Evolutionary conservation across 2,329 filamentous ascomycete species (phyloP), one percentile per base, ranked within the genome.

Genomic region (Coniosporium tulheliwenetii): DNA sequence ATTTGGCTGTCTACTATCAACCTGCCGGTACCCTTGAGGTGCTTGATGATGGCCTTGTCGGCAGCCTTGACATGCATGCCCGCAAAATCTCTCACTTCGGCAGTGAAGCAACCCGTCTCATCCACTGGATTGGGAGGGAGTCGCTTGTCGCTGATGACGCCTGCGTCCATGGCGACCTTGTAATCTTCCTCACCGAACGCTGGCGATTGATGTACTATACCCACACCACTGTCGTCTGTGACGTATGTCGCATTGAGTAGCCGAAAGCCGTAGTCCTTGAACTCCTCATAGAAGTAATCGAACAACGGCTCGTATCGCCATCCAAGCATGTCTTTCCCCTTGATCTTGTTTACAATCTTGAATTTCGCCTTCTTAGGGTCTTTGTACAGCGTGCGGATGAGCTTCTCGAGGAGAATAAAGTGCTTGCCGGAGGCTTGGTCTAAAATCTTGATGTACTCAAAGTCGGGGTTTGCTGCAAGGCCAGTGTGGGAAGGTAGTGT

Each of bases 121-220:
- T 93, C 81, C n/a, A 95, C 80, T 1, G 89, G 89, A 55, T 93
- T 89, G 1, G 87, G 86, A n/a, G 89, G 85, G 31, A 77, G 69
- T 41, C 84, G 77, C 43, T 75, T 73, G 48, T 86, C 81, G 46
- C 63, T 81, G 54, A 95, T 81, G 50, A 93, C 73, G 35, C 85
- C 87, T 37, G 76, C 69, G 43, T 80, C 77, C 45, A 86, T 60
- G 8, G 82, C 84, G 44, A 91, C 77, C 48, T 79, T 80, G 67
- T 93, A 95, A 79, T 96, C 89, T 48, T 95, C 89, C 63, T 95
- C 85, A 73, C 89, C 89, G 55, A 89, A 95, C 1, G 86, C 85
- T 2, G 89, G 89, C 4, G 89, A 75, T 61, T 95, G 86, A 61
- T 96, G 89, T 36, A 96, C 89, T 46, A 96, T 81, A 54, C 89